phyloP scores from a whole-genome alignment of 176 grass and related monocot species.

The Guadua angustifolia region DNA sequence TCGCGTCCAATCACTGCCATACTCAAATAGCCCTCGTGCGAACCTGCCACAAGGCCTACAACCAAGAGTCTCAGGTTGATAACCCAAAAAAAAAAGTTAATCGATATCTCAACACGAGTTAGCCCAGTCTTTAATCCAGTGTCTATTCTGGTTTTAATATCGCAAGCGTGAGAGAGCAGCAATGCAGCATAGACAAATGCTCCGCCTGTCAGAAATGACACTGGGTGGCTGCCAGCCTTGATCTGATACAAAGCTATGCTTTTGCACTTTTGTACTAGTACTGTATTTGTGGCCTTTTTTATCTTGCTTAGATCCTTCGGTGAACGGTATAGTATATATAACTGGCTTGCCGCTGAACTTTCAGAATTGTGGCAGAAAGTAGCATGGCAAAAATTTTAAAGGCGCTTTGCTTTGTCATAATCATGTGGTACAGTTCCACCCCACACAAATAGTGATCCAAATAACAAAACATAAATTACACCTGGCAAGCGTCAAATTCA shows the following conservation, averaged over 20 bases:
- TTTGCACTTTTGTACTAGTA: constrained; percentile 21
- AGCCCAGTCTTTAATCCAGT: constrained; percentile 4
- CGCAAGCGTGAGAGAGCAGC: constrained; percentile 37
- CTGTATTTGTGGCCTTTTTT: background rate
- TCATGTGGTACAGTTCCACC: constrained; percentile 37
- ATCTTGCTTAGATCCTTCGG: constrained; percentile 43
- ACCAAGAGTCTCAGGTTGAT: constrained; percentile 7
- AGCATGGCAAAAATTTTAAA: background rate
- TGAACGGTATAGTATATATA: background rate
- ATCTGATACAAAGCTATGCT: constrained; percentile 34
- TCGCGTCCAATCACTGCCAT: constrained; percentile 1
- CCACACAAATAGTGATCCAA: constrained; percentile 40
- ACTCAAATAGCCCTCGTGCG: background rate
- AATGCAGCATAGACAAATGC: constrained; percentile 12
- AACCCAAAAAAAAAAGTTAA: background rate
- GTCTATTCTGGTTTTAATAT: background rate
- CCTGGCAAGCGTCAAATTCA: background rate
- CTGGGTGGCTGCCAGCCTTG: constrained; percentile 48
- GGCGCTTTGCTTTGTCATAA: constrained; percentile 38
- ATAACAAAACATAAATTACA: constrained; percentile 16
- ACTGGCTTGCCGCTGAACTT: constrained; percentile 32
- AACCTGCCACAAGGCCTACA: background rate
- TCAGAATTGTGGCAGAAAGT: constrained; percentile 22
- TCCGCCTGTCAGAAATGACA: background rate
- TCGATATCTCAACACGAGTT: background rate